Evolutionary conservation across 768 basidiomycete genomes (phyloP), one percentile per base, ranked within the genome.

Genomic region (Kwoniella dejecticola): DNA sequence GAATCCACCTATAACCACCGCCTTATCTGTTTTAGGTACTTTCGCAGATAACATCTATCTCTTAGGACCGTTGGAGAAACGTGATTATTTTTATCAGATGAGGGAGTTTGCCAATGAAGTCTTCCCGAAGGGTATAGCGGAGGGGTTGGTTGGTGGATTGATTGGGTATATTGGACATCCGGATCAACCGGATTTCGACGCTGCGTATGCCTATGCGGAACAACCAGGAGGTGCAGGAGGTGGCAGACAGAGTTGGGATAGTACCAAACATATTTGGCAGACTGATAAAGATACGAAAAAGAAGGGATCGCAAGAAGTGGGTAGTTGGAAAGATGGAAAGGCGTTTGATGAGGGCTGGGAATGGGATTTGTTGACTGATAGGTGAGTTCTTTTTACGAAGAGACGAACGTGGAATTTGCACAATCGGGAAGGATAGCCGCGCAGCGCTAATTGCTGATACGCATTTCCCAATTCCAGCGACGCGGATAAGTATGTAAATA

Each of bases 341-440:
- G 66, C 63, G 57, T 48, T 21, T 56, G 49, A 53, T 8, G 73
- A 78, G 42, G 76, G 73, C 1, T 79, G 77, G 77, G 45, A 73
- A 2, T 75, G 72, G 72, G 54, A 63, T 23, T 56, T 79, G 38
- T 23, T 77, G 50, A 67, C 69, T 19, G 77, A 78, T 59, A 45
- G 42, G 69, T 76, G 64, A 49, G 77, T 69, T 7, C 15, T 36
- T 36, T 36, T 7, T 7, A 36, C 7, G 33, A 36, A 15, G 15
- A 36, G 15, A 36, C 15, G 33, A 36, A 23, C 7, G 33, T 36
- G 15, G 33, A 7, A 36, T 7, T 36, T 36, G 15, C 7, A 36
- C 33, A 36, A 36, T 36, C n/a, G n/a, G n/a, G n/a, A n/a, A n/a
- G n/a, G n/a, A n/a, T n/a, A n/a, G n/a, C n/a, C n/a, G n/a, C n/a